A percentile compares a stretch with the other conserved stretches of the same genome.
Evolutionary conservation across 73 alveolate genomes (phyloP).

Genomic region (Tetrahymena elliotti): DNA sequence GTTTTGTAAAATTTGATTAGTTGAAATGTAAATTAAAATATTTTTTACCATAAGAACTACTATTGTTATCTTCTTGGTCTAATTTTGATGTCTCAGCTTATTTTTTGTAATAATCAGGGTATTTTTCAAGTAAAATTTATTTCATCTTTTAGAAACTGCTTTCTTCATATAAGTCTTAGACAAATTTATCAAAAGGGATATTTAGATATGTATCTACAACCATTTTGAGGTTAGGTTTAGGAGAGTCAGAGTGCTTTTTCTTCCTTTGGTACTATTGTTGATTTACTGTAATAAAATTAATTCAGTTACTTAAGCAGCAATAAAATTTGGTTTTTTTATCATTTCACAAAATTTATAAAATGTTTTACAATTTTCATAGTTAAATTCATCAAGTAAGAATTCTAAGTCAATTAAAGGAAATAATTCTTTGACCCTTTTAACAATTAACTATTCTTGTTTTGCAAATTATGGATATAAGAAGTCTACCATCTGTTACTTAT

Average conservation of each 20-base stretch:
- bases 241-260: background rate
- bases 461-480: conserved; percentile 55
- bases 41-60: background rate
- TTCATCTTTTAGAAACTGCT: background rate
- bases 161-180: background rate
- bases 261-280: background rate
- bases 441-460: conserved; percentile 28
- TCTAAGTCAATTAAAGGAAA: background rate
- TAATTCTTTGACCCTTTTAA: conserved; percentile 1
- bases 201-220: background rate
- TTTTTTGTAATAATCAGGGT: background rate
- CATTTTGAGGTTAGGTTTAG: background rate
- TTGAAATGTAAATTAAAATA: background rate
- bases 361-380: background rate
- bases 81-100: background rate
- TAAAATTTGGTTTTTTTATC: background rate
- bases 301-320: background rate
- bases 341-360: too few species aligned
- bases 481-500: conserved; percentile 57
- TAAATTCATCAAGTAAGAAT: background rate
- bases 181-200: background rate
- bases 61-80: background rate
- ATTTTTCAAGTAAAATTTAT: background rate
- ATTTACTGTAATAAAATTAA: background rate
- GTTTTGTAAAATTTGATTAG: too few species aligned